Percentiles rank a stretch among this genome's conserved stretches.
Conservation (phyloP, 2,329 filamentous ascomycete species). For the Amylocarpus encephaloides region DNA sequence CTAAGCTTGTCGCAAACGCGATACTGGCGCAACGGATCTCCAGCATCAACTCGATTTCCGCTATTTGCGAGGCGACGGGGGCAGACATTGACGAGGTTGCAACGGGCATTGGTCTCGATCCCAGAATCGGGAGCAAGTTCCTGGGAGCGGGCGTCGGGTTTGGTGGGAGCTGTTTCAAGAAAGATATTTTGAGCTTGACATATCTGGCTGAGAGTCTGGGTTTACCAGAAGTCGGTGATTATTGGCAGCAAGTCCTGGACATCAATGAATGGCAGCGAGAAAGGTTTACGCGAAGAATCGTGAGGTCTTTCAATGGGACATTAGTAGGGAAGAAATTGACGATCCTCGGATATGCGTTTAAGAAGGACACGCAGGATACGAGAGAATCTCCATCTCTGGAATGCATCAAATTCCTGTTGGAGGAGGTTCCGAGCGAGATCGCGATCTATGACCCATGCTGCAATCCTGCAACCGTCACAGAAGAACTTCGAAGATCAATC, state of each 20-base stretch:
- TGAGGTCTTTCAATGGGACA: slow-evolving; percentile 62
- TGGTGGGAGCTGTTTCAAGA: slow-evolving; percentile 75
- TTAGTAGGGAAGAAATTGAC: slow-evolving; percentile 64
- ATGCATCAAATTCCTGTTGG: slow-evolving; percentile 58
- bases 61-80: slow-evolving; percentile 69
- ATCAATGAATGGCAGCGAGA: slow-evolving; percentile 73
- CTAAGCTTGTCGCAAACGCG: slow-evolving; percentile 74
- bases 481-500: slow-evolving; percentile 33
- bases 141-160: slow-evolving; percentile 72
- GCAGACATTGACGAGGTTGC: slow-evolving; percentile 71
- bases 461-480: slow-evolving; percentile 34
- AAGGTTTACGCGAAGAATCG: slow-evolving; percentile 60
- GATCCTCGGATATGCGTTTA: slow-evolving; percentile 71
- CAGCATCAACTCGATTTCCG: slow-evolving; percentile 76
- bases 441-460: slow-evolving; percentile 61
- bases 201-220: slow-evolving; percentile 67
- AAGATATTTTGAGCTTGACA: slow-evolving; percentile 67
- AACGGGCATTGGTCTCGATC: slow-evolving; percentile 60
- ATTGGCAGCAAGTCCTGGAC: slow-evolving; percentile 67
- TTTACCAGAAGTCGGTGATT: slow-evolving; percentile 64
- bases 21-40: slow-evolving; percentile 76
- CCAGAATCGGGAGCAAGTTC: slow-evolving; percentile 66
- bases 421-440: slow-evolving; percentile 58
- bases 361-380: slow-evolving; percentile 72
- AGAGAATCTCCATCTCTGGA: slow-evolving; percentile 64